phyloP scores from a whole-genome alignment of 495 filamentous ascomycete species.

The Penicillium manginii region DNA sequence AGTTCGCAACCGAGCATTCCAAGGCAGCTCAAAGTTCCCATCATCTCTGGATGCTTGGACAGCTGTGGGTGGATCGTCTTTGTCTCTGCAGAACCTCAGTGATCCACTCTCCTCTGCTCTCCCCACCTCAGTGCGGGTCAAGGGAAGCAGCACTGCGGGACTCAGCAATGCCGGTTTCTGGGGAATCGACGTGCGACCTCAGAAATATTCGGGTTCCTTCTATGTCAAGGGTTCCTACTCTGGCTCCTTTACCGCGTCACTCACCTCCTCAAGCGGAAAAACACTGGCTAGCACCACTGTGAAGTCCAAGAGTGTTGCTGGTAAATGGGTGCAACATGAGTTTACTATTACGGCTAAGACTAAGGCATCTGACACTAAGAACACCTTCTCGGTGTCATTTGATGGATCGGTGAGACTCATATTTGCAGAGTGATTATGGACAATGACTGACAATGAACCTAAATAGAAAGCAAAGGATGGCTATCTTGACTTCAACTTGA shows the following conservation, averaged over 20 bases:
- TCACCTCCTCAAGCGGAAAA: slow-evolving; percentile 35
- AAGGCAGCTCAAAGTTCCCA: slow-evolving; percentile 51
- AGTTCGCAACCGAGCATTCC: slow-evolving; percentile 73
- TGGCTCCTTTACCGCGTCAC: slow-evolving; percentile 33
- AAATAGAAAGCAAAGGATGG: slow-evolving; percentile 42
- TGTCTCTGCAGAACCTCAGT: slow-evolving; percentile 56
- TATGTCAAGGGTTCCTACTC: slow-evolving; percentile 53
- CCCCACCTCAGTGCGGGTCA: slow-evolving; percentile 63
- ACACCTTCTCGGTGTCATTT: slow-evolving; percentile 65
- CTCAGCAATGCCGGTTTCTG: slow-evolving; percentile 64
- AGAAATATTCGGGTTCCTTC: slow-evolving; percentile 60
- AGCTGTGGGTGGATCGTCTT: slow-evolving; percentile 50
- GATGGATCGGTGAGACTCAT: slow-evolving; percentile 43
- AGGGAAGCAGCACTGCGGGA: slow-evolving; percentile 47
- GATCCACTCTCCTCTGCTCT: slow-evolving; percentile 64
- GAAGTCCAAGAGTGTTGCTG: slow-evolving; percentile 28
- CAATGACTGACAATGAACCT: background rate
- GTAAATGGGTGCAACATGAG: slow-evolving; percentile 38
- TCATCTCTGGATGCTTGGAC: slow-evolving; percentile 57
- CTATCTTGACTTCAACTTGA: slow-evolving; percentile 66
- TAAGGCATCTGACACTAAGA: slow-evolving; percentile 61
- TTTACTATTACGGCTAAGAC: slow-evolving; percentile 35
- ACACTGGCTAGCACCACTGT: slow-evolving; percentile 36
- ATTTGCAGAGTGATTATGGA: background rate
- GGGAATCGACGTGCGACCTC: slow-evolving; percentile 61